phyloP scores from a whole-genome alignment of 345 rosid genomes.

The Eucalyptus rudis region DNA sequence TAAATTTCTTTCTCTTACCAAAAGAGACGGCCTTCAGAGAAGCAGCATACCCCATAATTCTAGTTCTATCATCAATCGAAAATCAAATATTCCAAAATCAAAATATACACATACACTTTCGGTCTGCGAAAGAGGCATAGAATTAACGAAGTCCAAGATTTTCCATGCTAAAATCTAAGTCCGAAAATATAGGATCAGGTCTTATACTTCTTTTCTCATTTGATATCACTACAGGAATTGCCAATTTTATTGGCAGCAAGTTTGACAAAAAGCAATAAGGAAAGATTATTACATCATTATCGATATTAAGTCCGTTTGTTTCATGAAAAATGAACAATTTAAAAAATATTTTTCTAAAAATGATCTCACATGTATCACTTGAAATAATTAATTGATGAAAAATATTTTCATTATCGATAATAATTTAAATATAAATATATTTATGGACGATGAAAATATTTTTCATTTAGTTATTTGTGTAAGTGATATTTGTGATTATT shows the following conservation, averaged over 20 bases:
- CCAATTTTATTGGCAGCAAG: background rate
- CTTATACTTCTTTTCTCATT: background rate
- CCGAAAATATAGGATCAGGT: background rate
- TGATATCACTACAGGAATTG: background rate
- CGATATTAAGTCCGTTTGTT: background rate
- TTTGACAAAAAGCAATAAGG: background rate
- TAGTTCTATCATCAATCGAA: background rate
- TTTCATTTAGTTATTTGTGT: background rate
- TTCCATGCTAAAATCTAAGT: no score
- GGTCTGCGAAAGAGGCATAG: background rate
- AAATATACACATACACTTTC: background rate
- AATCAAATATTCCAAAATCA: background rate
- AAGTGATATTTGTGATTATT: background rate
- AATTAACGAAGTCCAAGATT: no score
- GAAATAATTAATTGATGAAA: background rate
- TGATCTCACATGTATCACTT: background rate
- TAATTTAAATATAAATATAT: no score
- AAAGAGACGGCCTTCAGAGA: background rate
- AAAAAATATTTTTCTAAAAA: background rate
- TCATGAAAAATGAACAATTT: background rate
- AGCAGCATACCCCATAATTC: background rate
- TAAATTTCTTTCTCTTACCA: background rate
- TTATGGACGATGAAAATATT: no score
- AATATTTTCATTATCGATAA: no score
- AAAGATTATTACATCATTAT: background rate